Evolutionary conservation across 805 yeast genomes (phyloP).

Genomic region (Metschnikowia gruessii): DNA sequence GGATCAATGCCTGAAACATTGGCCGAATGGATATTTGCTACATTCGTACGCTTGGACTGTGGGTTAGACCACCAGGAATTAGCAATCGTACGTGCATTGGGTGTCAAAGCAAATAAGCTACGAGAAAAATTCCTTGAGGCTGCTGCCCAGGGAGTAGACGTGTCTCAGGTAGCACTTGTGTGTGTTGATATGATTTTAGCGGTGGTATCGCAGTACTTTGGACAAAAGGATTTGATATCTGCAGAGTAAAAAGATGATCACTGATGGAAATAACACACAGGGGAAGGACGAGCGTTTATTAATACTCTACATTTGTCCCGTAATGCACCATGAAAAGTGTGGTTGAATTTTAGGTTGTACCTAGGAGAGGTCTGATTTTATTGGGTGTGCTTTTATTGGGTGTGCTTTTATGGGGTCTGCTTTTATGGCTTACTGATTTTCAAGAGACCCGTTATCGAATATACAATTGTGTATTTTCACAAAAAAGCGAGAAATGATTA

Average conservation of each 20-base stretch:
- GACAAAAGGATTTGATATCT: slow-evolving; percentile 32
- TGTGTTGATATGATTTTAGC: slow-evolving; percentile 33
- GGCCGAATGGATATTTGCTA: slow-evolving; percentile 36
- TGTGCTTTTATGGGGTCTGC: too few relatives aligned
- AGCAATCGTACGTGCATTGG: slow-evolving; percentile 36
- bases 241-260: neutral
- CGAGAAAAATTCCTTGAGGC: slow-evolving; percentile 9
- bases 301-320: too few relatives aligned
- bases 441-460: too few relatives aligned
- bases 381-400: too few relatives aligned
- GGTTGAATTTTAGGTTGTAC: too few relatives aligned
- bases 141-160: slow-evolving; percentile 13
- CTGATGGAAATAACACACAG: too few relatives aligned
- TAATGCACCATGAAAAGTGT: too few relatives aligned
- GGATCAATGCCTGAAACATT: slow-evolving; percentile 25
- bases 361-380: too few relatives aligned
- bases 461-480: too few relatives aligned
- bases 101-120: slow-evolving; percentile 36
- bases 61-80: slow-evolving; percentile 33
- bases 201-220: slow-evolving; percentile 32
- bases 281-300: too few relatives aligned
- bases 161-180: slow-evolving; percentile 14
- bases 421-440: too few relatives aligned
- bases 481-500: too few relatives aligned
- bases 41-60: slow-evolving; percentile 35